Conservation (phyloP, 768 basidiomycete genomes). For the Holtermannia corniformis region DNA sequence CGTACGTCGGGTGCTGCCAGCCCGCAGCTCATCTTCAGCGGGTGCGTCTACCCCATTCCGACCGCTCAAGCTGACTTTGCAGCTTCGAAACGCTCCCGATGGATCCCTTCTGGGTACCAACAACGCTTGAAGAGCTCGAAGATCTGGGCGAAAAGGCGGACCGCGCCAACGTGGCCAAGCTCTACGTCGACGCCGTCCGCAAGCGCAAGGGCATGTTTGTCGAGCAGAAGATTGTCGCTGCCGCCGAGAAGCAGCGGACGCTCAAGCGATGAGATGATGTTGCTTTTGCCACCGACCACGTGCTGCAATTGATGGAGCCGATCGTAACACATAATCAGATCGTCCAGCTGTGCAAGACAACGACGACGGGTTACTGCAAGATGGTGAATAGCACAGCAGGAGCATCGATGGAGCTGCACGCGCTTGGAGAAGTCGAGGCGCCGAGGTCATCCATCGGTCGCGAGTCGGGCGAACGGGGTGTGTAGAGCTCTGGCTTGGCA, state of each 20-base stretch:
- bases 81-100: constrained; percentile 88
- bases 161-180: constrained; percentile 81
- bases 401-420: background rate
- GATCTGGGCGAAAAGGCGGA: constrained; percentile 96
- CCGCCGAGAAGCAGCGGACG: constrained; percentile 95
- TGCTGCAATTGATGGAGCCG: too few relatives aligned
- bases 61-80: background rate
- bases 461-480: background rate
- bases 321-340: too few relatives aligned
- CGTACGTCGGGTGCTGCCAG: constrained; percentile 93
- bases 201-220: constrained; percentile 93
- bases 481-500: background rate
- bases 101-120: constrained; percentile 97
- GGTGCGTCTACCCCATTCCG: constrained; percentile 48
- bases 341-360: background rate
- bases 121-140: constrained; percentile 91
- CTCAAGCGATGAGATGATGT: constrained; percentile 43
- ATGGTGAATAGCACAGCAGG: too few relatives aligned
- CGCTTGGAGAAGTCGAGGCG: background rate
- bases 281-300: background rate
- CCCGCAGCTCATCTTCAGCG: constrained; percentile 93
- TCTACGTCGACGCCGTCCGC: constrained; percentile 81
- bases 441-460: background rate
- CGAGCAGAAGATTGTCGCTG: constrained; percentile 86
- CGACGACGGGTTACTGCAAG: background rate